Evolutionary conservation across 345 rosid species (phyloP).

Genomic region (Eucalyptus sp.): DNA sequence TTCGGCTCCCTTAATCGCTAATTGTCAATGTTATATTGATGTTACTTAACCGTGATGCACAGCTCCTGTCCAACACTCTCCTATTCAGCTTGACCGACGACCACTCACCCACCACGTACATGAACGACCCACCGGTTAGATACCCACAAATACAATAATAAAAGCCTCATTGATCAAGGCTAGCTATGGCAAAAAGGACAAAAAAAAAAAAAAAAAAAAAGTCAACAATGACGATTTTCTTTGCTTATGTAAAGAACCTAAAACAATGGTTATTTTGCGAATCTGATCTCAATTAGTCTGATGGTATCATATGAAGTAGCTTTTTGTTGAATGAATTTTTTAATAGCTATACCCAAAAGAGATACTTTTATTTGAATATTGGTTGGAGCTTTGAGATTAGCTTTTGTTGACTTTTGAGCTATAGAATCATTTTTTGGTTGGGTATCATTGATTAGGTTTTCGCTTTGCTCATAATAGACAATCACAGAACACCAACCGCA

Average conservation of each 20-base stretch:
- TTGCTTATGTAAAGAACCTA: too few species aligned
- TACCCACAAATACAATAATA: neutral
- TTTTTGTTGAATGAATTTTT: neutral
- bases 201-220: too few species aligned
- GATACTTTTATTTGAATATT: neutral
- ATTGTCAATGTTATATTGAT: neutral
- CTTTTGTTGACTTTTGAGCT: neutral
- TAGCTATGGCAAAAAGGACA: neutral
- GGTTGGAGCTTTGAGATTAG: neutral
- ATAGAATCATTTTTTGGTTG: neutral
- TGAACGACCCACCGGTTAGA: neutral
- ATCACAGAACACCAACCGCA: neutral
- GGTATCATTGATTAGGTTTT: neutral
- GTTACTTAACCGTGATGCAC: neutral
- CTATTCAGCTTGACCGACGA: neutral
- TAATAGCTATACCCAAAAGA: neutral
- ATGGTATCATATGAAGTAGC: neutral
- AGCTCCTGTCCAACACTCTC: neutral
- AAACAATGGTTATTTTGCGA: neutral
- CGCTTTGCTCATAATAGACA: neutral
- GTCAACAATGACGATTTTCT: neutral
- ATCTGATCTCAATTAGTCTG: neutral
- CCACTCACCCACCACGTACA: neutral
- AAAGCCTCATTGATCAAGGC: neutral
- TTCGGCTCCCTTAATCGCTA: neutral